Conservation (phyloP, 768 basidiomycete species). For the Leccinum pellstonianum region DNA sequence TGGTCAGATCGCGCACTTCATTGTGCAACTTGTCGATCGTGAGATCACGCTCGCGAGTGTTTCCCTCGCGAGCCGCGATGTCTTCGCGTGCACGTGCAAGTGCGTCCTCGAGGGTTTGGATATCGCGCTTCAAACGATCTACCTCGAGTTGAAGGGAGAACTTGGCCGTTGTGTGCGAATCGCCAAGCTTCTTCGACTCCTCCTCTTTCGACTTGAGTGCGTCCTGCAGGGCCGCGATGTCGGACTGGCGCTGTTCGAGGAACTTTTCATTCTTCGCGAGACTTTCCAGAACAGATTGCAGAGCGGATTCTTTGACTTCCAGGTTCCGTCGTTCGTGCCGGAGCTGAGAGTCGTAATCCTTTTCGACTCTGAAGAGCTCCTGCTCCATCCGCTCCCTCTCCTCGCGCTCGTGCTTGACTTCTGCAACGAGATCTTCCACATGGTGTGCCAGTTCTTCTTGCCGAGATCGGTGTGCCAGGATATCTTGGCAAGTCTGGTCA, state of each 20-base stretch:
- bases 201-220: conserved; percentile 70
- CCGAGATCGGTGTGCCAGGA: conserved; percentile 63
- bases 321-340: conserved; percentile 60
- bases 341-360: conserved; percentile 60
- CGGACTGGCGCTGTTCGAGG: conserved; percentile 70
- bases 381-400: conserved; percentile 53
- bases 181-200: conserved; percentile 78
- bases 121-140: conserved; percentile 81
- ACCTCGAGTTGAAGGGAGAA: conserved; percentile 90
- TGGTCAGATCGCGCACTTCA: conserved; percentile 78
- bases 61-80: conserved; percentile 62
- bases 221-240: conserved; percentile 69
- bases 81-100: conserved; percentile 69
- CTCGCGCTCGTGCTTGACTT: conserved; percentile 58
- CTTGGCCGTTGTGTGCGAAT: conserved; percentile 77
- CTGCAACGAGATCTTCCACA: conserved; percentile 66
- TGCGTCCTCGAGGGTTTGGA: conserved; percentile 79
- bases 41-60: conserved; percentile 66
- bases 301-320: conserved; percentile 68
- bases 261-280: conserved; percentile 61
- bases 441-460: conserved; percentile 78
- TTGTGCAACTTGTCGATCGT: conserved; percentile 73
- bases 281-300: conserved; percentile 61
- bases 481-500: conserved; percentile 60
- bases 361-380: conserved; percentile 56